Evolutionary conservation across 2,329 filamentous ascomycete species (phyloP).

Genomic region (Xylaria sp.): DNA sequence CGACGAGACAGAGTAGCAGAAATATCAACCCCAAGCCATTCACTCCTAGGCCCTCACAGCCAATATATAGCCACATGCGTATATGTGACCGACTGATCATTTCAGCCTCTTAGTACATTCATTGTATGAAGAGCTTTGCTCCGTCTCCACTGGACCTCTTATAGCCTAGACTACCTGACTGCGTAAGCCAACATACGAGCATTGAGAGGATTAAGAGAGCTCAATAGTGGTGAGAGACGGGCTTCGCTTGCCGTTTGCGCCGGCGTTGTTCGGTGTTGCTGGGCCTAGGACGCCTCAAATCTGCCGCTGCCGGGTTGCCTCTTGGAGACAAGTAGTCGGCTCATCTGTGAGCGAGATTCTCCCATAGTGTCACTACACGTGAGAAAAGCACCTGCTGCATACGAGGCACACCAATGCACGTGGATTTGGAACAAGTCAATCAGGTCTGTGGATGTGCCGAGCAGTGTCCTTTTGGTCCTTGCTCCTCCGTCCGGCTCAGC

Average conservation of each 20-base stretch:
- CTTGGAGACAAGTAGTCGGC: neutral
- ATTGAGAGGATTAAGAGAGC: neutral
- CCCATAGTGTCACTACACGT: neutral
- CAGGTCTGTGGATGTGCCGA: neutral
- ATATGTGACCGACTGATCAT: neutral
- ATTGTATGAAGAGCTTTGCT: neutral
- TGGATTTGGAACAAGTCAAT: neutral
- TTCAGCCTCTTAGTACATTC: neutral
- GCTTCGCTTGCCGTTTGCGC: constrained; percentile 1
- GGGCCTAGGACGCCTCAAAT: neutral
- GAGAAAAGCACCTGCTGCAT: neutral
- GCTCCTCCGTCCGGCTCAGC: constrained; percentile 11
- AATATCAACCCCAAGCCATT: neutral
- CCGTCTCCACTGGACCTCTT: neutral
- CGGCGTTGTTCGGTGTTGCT: neutral
- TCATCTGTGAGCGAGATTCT: neutral
- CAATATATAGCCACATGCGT: neutral
- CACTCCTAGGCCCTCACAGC: neutral
- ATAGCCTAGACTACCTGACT: neutral
- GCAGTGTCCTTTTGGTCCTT: constrained; percentile 1
- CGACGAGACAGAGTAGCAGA: neutral
- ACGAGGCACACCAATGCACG: constrained; percentile 8
- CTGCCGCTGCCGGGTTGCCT: neutral
- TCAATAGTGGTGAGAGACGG: neutral
- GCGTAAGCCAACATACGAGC: neutral